These are phyloP conservation scores for Litchi chinensis DNA, from an alignment of 345 rosid genomes.

Conservation along the genomic window DNA sequence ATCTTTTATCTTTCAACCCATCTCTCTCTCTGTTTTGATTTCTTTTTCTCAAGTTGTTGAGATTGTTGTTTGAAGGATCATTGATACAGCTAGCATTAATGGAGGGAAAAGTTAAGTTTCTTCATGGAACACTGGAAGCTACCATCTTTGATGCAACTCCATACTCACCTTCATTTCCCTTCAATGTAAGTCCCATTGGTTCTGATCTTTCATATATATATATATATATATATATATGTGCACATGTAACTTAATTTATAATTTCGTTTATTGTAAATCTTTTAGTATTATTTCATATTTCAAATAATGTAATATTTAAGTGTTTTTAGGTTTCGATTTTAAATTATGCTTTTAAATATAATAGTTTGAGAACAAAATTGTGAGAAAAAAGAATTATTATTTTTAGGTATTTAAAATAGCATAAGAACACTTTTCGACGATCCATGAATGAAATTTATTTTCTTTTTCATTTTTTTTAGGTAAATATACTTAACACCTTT, in stretches of 20 bases:
- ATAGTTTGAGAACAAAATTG: too few relatives aligned
- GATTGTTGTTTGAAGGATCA: constrained; percentile 1
- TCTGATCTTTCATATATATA: not conserved
- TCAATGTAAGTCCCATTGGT: constrained; percentile 50
- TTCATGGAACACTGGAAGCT: constrained; percentile 91
- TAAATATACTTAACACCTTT: too few relatives aligned
- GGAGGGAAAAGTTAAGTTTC: constrained; percentile 49
- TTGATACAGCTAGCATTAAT: constrained; percentile 15
- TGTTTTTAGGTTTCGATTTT: not conserved
- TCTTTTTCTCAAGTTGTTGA: not conserved
- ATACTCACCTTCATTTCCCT: constrained; percentile 58
- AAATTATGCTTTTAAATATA: too few relatives aligned
- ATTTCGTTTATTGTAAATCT: too few relatives aligned
- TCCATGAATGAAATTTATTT: too few relatives aligned
- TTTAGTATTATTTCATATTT: too few relatives aligned
- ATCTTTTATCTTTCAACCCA: not conserved
- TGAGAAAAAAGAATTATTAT: too few relatives aligned
- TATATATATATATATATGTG: not conserved
- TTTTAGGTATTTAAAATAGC: too few relatives aligned
- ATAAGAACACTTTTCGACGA: too few relatives aligned
- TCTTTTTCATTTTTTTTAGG: too few relatives aligned
- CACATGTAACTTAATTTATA: not conserved
- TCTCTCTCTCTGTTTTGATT: not conserved
- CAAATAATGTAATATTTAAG: too few relatives aligned
- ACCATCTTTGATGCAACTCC: constrained; percentile 83